Percentiles rank a stretch among this genome's conserved stretches.
Evolutionary conservation across 257 asterid species (phyloP).

Genomic region (Verbascum thapsus): DNA sequence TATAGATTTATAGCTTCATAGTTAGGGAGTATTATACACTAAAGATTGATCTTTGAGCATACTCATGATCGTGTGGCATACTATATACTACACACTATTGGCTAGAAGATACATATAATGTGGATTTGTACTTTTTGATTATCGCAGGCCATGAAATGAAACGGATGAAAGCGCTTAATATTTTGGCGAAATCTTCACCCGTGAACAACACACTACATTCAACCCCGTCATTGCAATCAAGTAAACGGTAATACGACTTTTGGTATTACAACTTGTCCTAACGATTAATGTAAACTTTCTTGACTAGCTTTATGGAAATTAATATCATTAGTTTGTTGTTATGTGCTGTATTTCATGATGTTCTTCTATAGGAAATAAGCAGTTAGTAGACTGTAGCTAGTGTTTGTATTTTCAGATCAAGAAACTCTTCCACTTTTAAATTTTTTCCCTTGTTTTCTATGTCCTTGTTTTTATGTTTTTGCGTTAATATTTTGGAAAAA

Average conservation of each 20-base stretch:
- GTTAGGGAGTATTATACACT: no score
- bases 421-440: conserved; percentile 19
- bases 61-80: no score
- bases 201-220: conserved; percentile 34
- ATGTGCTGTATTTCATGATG: conserved; percentile 28
- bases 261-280: conserved; percentile 19
- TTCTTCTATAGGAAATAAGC: no score
- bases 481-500: no score
- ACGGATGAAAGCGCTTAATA: conserved; percentile 59
- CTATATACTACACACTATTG: no score
- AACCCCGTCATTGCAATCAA: conserved; percentile 39
- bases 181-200: conserved; percentile 56
- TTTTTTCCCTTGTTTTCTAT: background rate
- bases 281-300: conserved; percentile 19
- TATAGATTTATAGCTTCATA: no score
- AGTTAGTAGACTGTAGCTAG: conserved; percentile 30
- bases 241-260: conserved; percentile 50
- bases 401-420: conserved; percentile 23
- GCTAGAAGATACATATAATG: background rate
- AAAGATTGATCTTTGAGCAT: no score
- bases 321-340: conserved; percentile 26
- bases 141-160: conserved; percentile 78
- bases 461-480: no score
- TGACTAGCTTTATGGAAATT: conserved; percentile 27
- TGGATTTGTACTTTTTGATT: conserved; percentile 4